Evolutionary conservation across 495 filamentous ascomycete species (phyloP).

Genomic region (Hypoxylon intermedium): DNA sequence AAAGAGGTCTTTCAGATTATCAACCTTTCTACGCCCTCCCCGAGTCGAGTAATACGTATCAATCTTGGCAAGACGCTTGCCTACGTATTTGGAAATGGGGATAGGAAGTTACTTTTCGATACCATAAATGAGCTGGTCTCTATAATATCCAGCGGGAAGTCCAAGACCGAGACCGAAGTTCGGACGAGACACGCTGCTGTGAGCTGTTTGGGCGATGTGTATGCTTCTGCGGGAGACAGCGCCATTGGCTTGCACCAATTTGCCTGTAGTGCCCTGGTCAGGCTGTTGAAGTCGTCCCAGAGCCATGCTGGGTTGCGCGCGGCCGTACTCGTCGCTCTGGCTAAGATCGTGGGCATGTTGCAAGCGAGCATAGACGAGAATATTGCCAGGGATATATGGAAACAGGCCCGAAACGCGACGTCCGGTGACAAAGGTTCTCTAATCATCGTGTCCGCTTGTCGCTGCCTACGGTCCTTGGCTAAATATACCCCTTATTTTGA

Average conservation of each 20-base stretch:
- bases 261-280: slow-evolving; percentile 72
- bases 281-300: slow-evolving; percentile 79
- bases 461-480: slow-evolving; percentile 77
- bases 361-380: slow-evolving; percentile 79
- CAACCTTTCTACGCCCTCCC: slow-evolving; percentile 80
- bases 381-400: slow-evolving; percentile 91
- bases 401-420: slow-evolving; percentile 79
- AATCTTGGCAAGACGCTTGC: slow-evolving; percentile 85
- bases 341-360: slow-evolving; percentile 76
- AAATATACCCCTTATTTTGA: slow-evolving; percentile 80
- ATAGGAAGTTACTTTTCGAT: slow-evolving; percentile 91
- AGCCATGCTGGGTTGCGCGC: slow-evolving; percentile 83
- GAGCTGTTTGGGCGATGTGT: slow-evolving; percentile 87
- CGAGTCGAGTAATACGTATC: slow-evolving; percentile 88
- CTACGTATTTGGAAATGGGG: slow-evolving; percentile 83
- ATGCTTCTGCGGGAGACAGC: slow-evolving; percentile 88
- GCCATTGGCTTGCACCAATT: slow-evolving; percentile 84
- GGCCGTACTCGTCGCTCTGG: slow-evolving; percentile 80
- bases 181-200: slow-evolving; percentile 83
- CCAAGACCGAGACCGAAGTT: slow-evolving; percentile 71
- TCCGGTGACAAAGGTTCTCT: slow-evolving; percentile 81
- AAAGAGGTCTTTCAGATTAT: slow-evolving; percentile 91
- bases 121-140: slow-evolving; percentile 86
- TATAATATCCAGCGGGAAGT: slow-evolving; percentile 78
- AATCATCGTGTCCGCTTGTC: slow-evolving; percentile 80